Evolutionary conservation across 352 stramenopile species (phyloP), one percentile per base, ranked within the genome.

Genomic region (Globisporangium ultimum): DNA sequence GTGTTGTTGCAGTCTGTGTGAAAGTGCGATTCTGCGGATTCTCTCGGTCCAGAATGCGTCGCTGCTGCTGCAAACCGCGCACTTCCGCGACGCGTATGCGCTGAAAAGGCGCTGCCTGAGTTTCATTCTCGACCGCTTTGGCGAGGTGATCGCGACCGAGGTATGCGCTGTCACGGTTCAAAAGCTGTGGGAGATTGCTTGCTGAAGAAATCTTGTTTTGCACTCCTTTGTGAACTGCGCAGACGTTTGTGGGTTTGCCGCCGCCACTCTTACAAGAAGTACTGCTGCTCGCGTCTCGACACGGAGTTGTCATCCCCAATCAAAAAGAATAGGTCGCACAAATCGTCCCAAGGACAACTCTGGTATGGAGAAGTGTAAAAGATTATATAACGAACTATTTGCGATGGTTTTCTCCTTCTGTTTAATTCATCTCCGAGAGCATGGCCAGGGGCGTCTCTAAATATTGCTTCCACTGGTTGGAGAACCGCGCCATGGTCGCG

Each of bases 401-500:
- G 28, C 28, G 28, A 36, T 36, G 28, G 28, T 5, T 36, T 5
- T 0, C 15, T 49, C 11, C 40, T 36, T 45, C 40, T 36, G 34
- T 52, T 88, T 64, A 95, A 70, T 73, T 91, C 74, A 98, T 67
- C 67, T 97, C 88, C 24, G 88, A 84, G 18, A 98, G 69, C 90
- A 98, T 98, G 46, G 77, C 72, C 38, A 89, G 66, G 21, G 97
- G 97, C 49, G 95, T 97, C 71, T 99, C 96, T 64, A 99, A 70
- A 73, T 96, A 98, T 28, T 52, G 67, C 73, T 99, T 99, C 92
- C 92, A 98, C 66, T 89, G 70, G 71, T 98, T 99, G 24, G 93
- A 98, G 74, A 99, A 99, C 32, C 93, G 79, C 21, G 97, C 97
- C 83, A 99, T 97, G 12, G 96, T 99, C 7, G 96, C 97, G 48